Percentiles rank a stretch among this genome's conserved stretches.
Evolutionary conservation across 2,329 filamentous ascomycete species (phyloP).

Genomic region (Colletotrichum sp.): DNA sequence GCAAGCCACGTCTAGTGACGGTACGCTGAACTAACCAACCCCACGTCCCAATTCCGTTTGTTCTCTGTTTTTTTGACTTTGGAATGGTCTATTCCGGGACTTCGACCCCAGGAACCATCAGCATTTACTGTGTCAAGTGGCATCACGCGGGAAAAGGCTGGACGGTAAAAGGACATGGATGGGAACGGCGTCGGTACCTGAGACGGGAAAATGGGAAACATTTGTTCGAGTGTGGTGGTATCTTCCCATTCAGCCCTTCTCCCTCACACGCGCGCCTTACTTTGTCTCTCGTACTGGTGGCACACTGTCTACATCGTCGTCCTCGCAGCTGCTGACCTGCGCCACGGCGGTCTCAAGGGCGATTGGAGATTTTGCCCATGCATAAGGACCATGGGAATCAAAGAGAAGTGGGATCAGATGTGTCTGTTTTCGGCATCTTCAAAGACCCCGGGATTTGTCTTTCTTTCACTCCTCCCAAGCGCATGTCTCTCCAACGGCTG

Average conservation of each 20-base stretch:
- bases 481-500: slow-evolving; percentile 11
- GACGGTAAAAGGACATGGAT: not conserved
- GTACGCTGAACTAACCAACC: not conserved
- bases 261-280: not conserved
- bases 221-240: not conserved
- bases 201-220: not conserved
- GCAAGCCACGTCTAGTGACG: not conserved
- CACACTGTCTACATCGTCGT: not conserved
- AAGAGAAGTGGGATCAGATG: slow-evolving; percentile 6
- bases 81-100: not conserved
- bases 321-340: slow-evolving; percentile 11
- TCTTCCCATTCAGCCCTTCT: not conserved
- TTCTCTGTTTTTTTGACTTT: not conserved
- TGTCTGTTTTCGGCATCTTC: slow-evolving; percentile 5
- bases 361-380: not conserved
- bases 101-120: not conserved
- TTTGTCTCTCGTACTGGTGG: not conserved
- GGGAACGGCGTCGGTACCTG: not conserved
- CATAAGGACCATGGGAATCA: not conserved
- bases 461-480: not conserved
- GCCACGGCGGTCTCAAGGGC: not conserved
- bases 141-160: not conserved
- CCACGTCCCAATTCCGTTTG: not conserved
- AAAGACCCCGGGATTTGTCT: not conserved
- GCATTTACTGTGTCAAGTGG: not conserved